These are phyloP conservation scores for Somion occarium DNA, from an alignment of 1,284 basidiomycete genomes.

Conservation along the genomic window DNA sequence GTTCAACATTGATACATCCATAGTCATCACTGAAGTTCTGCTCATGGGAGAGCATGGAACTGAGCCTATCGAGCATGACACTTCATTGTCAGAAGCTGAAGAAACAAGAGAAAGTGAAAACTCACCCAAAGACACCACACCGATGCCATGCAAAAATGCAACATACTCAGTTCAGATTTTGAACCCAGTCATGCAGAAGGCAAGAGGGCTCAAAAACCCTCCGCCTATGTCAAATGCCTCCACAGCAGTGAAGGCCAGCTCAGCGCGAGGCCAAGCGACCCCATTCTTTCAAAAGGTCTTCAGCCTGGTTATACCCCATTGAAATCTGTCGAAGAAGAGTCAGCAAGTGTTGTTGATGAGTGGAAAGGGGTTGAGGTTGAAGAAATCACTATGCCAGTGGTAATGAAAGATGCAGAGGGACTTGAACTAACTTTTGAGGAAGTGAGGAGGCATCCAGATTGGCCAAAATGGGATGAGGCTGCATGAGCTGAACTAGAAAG, in stretches of 20 bases:
- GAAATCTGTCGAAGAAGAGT: not conserved
- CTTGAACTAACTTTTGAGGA: slow-evolving; percentile 4
- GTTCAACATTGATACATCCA: slow-evolving; percentile 17
- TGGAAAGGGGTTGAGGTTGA: slow-evolving; percentile 1
- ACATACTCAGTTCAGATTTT: not conserved
- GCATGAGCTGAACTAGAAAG: slow-evolving; percentile 12
- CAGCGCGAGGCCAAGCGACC: not conserved
- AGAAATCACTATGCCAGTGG: not conserved
- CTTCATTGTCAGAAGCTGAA: not conserved
- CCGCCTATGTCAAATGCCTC: not conserved
- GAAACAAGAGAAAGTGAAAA: not conserved
- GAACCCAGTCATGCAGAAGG: not conserved
- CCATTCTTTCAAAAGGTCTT: not conserved
- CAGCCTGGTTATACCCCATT: not conserved
- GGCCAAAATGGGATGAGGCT: slow-evolving; percentile 14
- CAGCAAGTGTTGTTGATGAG: slow-evolving; percentile 3
- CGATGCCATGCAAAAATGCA: not conserved
- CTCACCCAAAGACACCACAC: not conserved
- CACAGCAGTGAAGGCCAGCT: not conserved
- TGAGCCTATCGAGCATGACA: not conserved
- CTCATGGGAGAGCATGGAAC: not conserved
- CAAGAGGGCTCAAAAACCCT: not conserved
- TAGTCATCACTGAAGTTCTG: not conserved
- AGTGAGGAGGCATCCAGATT: slow-evolving; percentile 11
- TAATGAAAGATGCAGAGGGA: slow-evolving; percentile 3